A percentile compares a stretch with the other conserved stretches of the same genome.
These are phyloP conservation scores for Fimicolochytrium jonesii DNA, from an alignment of 192 early-diverging fungal species.

Conservation along the genomic window DNA sequence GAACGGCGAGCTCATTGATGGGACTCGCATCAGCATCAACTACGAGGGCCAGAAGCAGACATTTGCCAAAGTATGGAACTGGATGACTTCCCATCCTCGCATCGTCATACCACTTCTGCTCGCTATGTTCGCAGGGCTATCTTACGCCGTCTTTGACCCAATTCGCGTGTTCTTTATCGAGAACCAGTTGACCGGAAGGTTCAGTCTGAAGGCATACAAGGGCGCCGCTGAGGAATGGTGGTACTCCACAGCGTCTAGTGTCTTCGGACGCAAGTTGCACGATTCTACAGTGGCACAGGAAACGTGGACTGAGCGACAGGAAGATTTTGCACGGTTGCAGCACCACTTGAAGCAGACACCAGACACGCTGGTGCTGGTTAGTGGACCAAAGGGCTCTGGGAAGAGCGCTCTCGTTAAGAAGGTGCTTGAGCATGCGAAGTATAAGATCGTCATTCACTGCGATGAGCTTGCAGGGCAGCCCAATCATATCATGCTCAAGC, in stretches of 20 bases:
- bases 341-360: slow-evolving; percentile 52
- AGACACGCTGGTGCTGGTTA: slow-evolving; percentile 81
- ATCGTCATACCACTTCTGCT: slow-evolving; percentile 70
- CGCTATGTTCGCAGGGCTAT: slow-evolving; percentile 67
- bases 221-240: slow-evolving; percentile 22
- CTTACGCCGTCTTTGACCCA: slow-evolving; percentile 88
- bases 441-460: slow-evolving; percentile 75
- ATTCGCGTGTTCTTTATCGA: slow-evolving; percentile 84
- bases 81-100: slow-evolving; percentile 59
- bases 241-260: slow-evolving; percentile 22
- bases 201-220: slow-evolving; percentile 61
- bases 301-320: slow-evolving; percentile 55
- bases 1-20: slow-evolving; percentile 71
- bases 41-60: slow-evolving; percentile 49
- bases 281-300: neutral
- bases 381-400: slow-evolving; percentile 81
- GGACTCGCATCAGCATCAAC: slow-evolving; percentile 47
- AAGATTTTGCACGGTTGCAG: slow-evolving; percentile 51
- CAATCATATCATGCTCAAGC: slow-evolving; percentile 68
- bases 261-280: slow-evolving; percentile 5
- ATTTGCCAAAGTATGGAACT: slow-evolving; percentile 60
- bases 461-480: slow-evolving; percentile 70
- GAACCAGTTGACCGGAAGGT: slow-evolving; percentile 78
- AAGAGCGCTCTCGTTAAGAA: slow-evolving; percentile 72
- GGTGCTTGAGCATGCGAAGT: slow-evolving; percentile 52